Conservation (phyloP, 805 yeast genomes). For the Kazachstania kunashirensis region DNA sequence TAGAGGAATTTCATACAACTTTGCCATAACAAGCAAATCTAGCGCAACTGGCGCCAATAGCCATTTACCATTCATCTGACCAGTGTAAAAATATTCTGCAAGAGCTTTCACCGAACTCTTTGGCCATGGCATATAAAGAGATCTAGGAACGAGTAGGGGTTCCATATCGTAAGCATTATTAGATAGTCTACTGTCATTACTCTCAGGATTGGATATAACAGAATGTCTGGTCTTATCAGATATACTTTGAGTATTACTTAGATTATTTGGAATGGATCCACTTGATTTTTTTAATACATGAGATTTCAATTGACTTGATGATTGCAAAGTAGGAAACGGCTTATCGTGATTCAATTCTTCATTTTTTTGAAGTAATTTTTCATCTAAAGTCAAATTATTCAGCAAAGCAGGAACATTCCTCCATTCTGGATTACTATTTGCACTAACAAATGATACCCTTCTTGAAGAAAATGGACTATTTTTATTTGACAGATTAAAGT, state of each 20-base stretch:
- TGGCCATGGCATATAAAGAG: conserved; percentile 58
- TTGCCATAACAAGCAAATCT: conserved; percentile 53
- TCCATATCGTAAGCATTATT: conserved; percentile 34
- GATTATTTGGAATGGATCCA: background rate
- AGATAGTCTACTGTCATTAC: conserved; percentile 7
- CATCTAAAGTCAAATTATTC: conserved; percentile 13
- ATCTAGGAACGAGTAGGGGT: conserved; percentile 57
- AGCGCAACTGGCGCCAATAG: conserved; percentile 54
- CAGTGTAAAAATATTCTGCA: conserved; percentile 66
- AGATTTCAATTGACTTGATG: background rate
- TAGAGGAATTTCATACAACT: conserved; percentile 58
- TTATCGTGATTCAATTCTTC: background rate
- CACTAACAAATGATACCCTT: conserved; percentile 10
- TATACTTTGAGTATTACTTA: background rate
- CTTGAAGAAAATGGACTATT: conserved; percentile 25
- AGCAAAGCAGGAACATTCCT: conserved; percentile 8
- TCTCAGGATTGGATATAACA: conserved; percentile 8
- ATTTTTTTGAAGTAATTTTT: conserved; percentile 13
- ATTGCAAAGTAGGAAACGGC: background rate
- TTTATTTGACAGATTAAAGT: conserved; percentile 7
- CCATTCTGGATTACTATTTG: conserved; percentile 12
- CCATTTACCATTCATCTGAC: conserved; percentile 71
- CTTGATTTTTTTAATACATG: background rate
- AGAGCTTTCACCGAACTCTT: conserved; percentile 54
- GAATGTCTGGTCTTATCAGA: conserved; percentile 7